Base-by-base conservation (phyloP, 371 early-diverging fungal species). In the Circinella umbellata region DNA sequence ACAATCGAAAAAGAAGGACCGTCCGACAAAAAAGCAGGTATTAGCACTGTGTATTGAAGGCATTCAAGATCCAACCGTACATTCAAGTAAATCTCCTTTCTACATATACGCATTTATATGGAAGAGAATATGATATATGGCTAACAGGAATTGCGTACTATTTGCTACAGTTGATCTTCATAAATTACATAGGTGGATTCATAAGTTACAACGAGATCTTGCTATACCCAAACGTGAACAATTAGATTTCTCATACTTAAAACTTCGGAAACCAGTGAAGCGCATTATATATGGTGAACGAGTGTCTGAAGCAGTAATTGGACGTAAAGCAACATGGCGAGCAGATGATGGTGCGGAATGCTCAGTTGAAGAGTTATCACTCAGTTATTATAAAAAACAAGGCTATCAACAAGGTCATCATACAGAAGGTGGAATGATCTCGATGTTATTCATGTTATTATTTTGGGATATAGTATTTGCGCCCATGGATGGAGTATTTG, bases 401-500 rank as follows among this genome's bases (percentile, higher is more conserved):
- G 89, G 91, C 0, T 90, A 86, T 64, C 78, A 8, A 5, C 51
- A 75, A 57, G 89, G 91, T 71, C 84, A 80, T 57, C 93, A 94
- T 59, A 85, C 90, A 0, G 94, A 94, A 71, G 88, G 86, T 48
- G 80, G 87, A 0, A 78, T 94, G 36, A 74, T 88, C 0, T 81
- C 86, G 0, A 91, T 78, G 77, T 70, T 84, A 76, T 91, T 91
- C 72, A 80, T 79, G 6, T 72, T 92, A 3, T 71, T 92, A 18
- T 91, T 93, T 68, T 93, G 92, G 92, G 92, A 93, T 63, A 83
- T 92, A 36, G 74, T 93, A 6, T 93, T 91, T 73, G 77, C 84
- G 0, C 77, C 84, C 9, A 75, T 82, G 11, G 86, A 90, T n/a
- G 93, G 91, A 35, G 91, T 90, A 1, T 91, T 93, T 73, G 92